These are phyloP conservation scores for Lachnellula arida DNA, from an alignment of 2,329 filamentous ascomycete genomes.

Conservation along the genomic window DNA sequence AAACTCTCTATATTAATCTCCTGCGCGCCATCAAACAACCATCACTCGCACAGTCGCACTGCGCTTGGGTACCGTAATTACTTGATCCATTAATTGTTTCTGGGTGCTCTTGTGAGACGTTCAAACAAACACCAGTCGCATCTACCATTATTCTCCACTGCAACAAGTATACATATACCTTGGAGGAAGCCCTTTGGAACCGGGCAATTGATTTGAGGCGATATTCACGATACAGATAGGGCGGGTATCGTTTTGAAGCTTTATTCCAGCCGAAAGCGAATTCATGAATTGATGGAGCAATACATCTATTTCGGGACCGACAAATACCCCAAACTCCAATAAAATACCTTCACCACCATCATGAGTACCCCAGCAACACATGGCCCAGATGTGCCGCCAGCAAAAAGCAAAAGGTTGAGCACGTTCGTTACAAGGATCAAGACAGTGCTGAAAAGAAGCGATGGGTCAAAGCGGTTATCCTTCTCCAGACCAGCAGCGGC, in stretches of 20 bases:
- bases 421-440: constrained; percentile 26
- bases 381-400: constrained; percentile 14
- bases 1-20: constrained; percentile 1
- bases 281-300: background rate
- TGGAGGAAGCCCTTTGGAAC: background rate
- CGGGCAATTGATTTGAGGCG: background rate
- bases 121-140: background rate
- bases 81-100: background rate
- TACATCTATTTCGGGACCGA: background rate
- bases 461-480: constrained; percentile 27
- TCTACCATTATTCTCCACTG: background rate
- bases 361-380: constrained; percentile 24
- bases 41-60: constrained; percentile 1
- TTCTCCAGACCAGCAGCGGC: constrained; percentile 7
- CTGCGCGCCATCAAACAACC: constrained; percentile 1
- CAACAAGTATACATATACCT: background rate
- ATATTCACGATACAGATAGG: background rate
- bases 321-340: background rate
- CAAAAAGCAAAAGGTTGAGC: constrained; percentile 26
- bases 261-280: background rate
- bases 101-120: background rate
- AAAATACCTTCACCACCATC: background rate
- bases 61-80: background rate
- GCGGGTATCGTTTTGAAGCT: background rate
- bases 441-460: constrained; percentile 26